phyloP scores from a whole-genome alignment of 495 filamentous ascomycete genomes.

The Aspergillus ellipticus region DNA sequence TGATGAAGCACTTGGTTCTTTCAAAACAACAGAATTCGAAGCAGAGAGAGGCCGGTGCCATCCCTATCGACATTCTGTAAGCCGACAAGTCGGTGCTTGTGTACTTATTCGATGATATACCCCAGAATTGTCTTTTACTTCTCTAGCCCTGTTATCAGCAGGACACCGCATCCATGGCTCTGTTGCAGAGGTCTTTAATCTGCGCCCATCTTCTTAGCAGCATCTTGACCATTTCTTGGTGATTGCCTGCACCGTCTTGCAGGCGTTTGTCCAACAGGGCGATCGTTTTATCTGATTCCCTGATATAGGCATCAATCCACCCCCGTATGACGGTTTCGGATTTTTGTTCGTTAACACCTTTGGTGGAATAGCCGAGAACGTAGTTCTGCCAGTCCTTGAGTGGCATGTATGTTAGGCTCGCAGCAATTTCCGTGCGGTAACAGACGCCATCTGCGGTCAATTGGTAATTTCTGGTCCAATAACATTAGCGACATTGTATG shows the following conservation, averaged over 20 bases:
- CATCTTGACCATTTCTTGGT: conserved; percentile 28
- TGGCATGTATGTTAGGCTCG: conserved; percentile 48
- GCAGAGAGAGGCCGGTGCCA: conserved; percentile 23
- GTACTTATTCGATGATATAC: not conserved
- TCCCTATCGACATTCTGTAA: conserved; percentile 32
- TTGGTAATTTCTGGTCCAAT: conserved; percentile 52
- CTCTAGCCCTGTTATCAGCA: conserved; percentile 10
- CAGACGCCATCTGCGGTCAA: conserved; percentile 59
- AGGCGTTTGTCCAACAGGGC: conserved; percentile 31
- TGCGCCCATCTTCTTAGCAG: conserved; percentile 51
- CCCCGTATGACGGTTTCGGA: conserved; percentile 32
- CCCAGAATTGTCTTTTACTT: not conserved
- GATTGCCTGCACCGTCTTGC: conserved; percentile 19
- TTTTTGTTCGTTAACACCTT: conserved; percentile 30
- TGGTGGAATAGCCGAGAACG: conserved; percentile 36
- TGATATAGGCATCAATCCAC: conserved; percentile 38
- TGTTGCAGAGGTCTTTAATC: conserved; percentile 40
- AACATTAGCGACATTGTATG: not conserved
- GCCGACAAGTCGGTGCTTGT: not conserved
- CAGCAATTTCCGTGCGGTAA: conserved; percentile 69
- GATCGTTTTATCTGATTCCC: conserved; percentile 34
- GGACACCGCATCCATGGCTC: conserved; percentile 25
- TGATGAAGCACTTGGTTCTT: conserved; percentile 57
- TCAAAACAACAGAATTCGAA: conserved; percentile 21
- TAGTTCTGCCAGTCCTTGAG: conserved; percentile 44